Base-by-base conservation (phyloP, 352 stramenopile genomes). In the Plasmopara muralis region DNA sequence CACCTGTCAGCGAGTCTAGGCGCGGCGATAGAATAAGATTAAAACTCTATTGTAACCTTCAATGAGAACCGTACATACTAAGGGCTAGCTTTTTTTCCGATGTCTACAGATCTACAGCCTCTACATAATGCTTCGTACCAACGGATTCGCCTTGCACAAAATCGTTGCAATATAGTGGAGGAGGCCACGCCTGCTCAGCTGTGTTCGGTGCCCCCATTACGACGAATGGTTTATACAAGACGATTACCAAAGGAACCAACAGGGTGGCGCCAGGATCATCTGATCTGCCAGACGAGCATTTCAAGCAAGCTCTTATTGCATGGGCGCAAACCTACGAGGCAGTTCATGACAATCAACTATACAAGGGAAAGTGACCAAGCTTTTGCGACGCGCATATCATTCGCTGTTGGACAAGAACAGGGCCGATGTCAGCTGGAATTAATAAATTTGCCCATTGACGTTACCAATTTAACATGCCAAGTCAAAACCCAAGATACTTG, bases 241-340 rank as follows among this genome's bases (percentile, higher is more conserved):
- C 57, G 6, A 64, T 64, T 12, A 53, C 39, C 35, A 47, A 20
- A n/a, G 60, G 34, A 12, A 46, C 37, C 18, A 56, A 47, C n/a
- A 46, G 51, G 7, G 56, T 57, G 14, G 50, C 49, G 0, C 56
- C 49, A 6, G 56, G 49, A 7, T 39, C 49, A 0, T 49, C 58
- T 12, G 49, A 49, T 5, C 15, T 64, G 0, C 50, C 49, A 14
- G 47, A 55, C 6, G 49, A 64, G 14, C 57, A 63, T 43, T 57
- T 57, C 44, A 54, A 63, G 30, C 4, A 50, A 28, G 43, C 38
- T 2, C 43, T 43, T 0, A 53, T 3, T 29, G 25, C 31, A 1
- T 55, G 44, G 55, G 43, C 56, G 9, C 13, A 28, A 9, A 63
- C 54, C 5, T 57, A 51, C 31, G 49, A 57, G 41, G 55, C 57